Evolutionary conservation across 805 yeast genomes (phyloP).

Genomic region (Tetrapisispora nanseiensis): DNA sequence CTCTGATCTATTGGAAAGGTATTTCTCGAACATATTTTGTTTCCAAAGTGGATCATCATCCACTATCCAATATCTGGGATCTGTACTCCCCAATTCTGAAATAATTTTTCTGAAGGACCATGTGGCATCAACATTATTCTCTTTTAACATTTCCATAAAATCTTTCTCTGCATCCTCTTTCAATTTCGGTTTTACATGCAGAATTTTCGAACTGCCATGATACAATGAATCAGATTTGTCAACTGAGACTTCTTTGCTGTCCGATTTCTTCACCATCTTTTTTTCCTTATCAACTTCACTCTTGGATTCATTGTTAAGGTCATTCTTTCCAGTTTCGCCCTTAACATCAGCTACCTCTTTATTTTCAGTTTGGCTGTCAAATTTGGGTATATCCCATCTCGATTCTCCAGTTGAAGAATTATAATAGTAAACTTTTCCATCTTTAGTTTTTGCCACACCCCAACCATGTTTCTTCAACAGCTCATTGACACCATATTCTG

Average conservation of each 20-base stretch:
- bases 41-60: slow-evolving; percentile 48
- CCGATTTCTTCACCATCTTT: slow-evolving; percentile 4
- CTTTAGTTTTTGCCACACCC: slow-evolving; percentile 54
- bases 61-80: slow-evolving; percentile 60
- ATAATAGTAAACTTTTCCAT: slow-evolving; percentile 65
- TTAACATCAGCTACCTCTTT: neutral
- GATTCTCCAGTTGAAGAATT: slow-evolving; percentile 56
- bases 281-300: slow-evolving; percentile 6
- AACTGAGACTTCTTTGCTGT: neutral
- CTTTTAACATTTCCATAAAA: slow-evolving; percentile 46
- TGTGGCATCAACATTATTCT: slow-evolving; percentile 51
- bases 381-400: slow-evolving; percentile 67
- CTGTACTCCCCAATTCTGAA: slow-evolving; percentile 39
- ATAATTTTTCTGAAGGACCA: slow-evolving; percentile 70
- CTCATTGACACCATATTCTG: neutral
- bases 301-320: neutral
- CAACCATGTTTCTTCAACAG: slow-evolving; percentile 31
- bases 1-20: slow-evolving; percentile 40
- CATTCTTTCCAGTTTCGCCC: neutral
- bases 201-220: slow-evolving; percentile 18
- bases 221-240: neutral
- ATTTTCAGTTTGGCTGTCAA: neutral
- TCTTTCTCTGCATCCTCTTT: slow-evolving; percentile 33
- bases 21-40: slow-evolving; percentile 55
- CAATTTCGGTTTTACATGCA: slow-evolving; percentile 19